phyloP scores from a whole-genome alignment of 306 rosid species.

The Vicia faba region DNA sequence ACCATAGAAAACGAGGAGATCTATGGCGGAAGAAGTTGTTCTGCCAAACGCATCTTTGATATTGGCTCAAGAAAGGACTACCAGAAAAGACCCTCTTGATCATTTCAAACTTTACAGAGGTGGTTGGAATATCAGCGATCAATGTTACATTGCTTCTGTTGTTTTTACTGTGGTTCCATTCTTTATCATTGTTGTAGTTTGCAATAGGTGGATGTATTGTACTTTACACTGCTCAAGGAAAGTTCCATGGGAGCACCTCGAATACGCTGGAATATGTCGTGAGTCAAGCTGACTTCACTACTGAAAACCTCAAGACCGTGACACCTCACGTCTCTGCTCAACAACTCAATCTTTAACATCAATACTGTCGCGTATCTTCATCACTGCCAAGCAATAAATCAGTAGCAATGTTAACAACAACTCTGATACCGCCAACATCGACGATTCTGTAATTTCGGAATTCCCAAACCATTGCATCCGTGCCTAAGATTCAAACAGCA shows the following conservation, averaged over 20 bases:
- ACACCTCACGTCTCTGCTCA: too few species aligned
- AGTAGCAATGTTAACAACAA: too few species aligned
- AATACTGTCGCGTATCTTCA: too few species aligned
- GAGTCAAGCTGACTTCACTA: slow-evolving; percentile 46
- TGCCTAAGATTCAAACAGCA: too few species aligned
- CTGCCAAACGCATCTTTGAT: slow-evolving; percentile 47
- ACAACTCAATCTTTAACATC: too few species aligned
- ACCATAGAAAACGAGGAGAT: slow-evolving; percentile 62
- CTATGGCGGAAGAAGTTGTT: slow-evolving; percentile 45
- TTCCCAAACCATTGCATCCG: too few species aligned
- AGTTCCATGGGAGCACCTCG: slow-evolving; percentile 49
- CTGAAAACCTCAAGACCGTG: slow-evolving; percentile 56
- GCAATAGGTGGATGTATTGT: slow-evolving; percentile 61
- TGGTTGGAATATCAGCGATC: slow-evolving; percentile 82
- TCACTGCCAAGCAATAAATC: too few species aligned
- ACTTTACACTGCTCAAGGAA: slow-evolving; percentile 64
- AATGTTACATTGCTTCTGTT: slow-evolving; percentile 80
- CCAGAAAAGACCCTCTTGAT: slow-evolving; percentile 67
- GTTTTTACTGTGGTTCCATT: slow-evolving; percentile 80
- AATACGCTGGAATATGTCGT: slow-evolving; percentile 39
- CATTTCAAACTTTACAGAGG: slow-evolving; percentile 63
- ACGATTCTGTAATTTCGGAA: too few species aligned
- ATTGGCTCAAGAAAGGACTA: slow-evolving; percentile 69
- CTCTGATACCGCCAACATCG: too few species aligned
- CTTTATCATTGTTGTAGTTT: slow-evolving; percentile 57